A percentile compares a stretch with the other conserved stretches of the same genome.
These are phyloP conservation scores for Micractinium conductrix DNA, from an alignment of 139 green algal genomes.

Conservation along the genomic window DNA sequence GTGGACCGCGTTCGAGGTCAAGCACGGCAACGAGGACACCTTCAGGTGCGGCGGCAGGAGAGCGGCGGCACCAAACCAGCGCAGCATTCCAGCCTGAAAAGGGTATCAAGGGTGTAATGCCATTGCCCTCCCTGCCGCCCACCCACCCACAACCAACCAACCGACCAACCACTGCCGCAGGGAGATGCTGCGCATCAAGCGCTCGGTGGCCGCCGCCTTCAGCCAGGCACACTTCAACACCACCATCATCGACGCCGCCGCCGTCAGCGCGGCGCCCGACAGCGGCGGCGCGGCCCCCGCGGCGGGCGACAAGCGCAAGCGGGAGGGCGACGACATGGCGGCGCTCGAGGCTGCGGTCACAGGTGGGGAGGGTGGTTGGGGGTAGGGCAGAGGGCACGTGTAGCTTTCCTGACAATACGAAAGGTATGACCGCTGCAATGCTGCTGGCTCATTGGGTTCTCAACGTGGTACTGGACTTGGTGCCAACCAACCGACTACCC, in stretches of 20 bases:
- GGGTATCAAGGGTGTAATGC: too few species aligned
- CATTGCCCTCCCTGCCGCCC: too few species aligned
- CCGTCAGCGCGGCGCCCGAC: slow-evolving; percentile 44
- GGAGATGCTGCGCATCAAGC: slow-evolving; percentile 98
- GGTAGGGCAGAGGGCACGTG: too few species aligned
- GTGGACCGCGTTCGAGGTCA: slow-evolving; percentile 96
- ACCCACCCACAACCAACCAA: too few species aligned
- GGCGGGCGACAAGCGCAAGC: slow-evolving; percentile 42
- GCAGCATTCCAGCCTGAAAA: too few species aligned
- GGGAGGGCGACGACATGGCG: slow-evolving; percentile 72
- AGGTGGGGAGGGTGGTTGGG: too few species aligned
- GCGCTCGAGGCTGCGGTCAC: slow-evolving; percentile 73
- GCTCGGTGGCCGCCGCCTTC: slow-evolving; percentile 85
- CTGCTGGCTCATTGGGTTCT: too few species aligned
- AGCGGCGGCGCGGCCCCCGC: not conserved
- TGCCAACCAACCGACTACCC: too few species aligned
- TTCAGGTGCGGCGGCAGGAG: slow-evolving; percentile 64
- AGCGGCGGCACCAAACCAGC: too few species aligned
- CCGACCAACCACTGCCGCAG: slow-evolving; percentile 57
- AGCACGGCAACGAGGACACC: slow-evolving; percentile 95
- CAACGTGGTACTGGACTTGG: too few species aligned
- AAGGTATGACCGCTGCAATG: too few species aligned
- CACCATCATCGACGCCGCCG: slow-evolving; percentile 71
- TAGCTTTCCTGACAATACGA: too few species aligned
- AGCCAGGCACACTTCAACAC: slow-evolving; percentile 87